Evolutionary conservation across 2,329 filamentous ascomycete genomes (phyloP).

Genomic region (Exophiala sp.): DNA sequence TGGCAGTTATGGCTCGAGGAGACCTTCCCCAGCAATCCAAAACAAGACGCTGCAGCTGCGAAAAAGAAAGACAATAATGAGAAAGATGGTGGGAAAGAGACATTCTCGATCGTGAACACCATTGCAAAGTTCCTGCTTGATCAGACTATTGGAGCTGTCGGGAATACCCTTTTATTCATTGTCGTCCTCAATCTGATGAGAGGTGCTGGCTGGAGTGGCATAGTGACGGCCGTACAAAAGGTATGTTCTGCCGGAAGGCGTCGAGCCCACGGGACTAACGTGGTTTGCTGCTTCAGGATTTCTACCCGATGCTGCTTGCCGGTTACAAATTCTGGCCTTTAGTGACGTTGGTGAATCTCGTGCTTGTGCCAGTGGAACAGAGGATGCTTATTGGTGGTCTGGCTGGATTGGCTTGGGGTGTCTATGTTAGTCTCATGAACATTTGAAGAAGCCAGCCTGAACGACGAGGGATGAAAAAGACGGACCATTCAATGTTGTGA

Average conservation of each 20-base stretch:
- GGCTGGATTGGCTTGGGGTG: slow-evolving; percentile 38
- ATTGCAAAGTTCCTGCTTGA: slow-evolving; percentile 46
- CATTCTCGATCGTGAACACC: slow-evolving; percentile 26
- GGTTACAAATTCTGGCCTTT: slow-evolving; percentile 41
- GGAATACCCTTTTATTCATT: slow-evolving; percentile 57
- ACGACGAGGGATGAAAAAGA: too few species aligned
- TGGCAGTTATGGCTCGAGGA: slow-evolving; percentile 81
- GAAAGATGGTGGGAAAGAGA: slow-evolving; percentile 12
- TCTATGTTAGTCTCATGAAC: slow-evolving; percentile 51
- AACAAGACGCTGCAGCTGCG: slow-evolving; percentile 35
- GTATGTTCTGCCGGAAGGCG: slow-evolving; percentile 33
- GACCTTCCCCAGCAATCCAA: slow-evolving; percentile 59
- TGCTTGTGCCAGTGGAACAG: slow-evolving; percentile 36
- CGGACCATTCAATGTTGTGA: too few species aligned
- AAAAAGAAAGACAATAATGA: slow-evolving; percentile 52
- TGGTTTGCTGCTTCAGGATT: slow-evolving; percentile 11
- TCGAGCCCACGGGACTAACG: slow-evolving; percentile 37
- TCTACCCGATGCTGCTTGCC: slow-evolving; percentile 33
- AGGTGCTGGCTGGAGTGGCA: slow-evolving; percentile 33
- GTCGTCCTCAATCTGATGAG: slow-evolving; percentile 53
- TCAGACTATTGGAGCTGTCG: slow-evolving; percentile 54
- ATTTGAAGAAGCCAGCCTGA: not conserved
- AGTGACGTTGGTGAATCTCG: slow-evolving; percentile 38
- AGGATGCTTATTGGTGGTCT: slow-evolving; percentile 36
- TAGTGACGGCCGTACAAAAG: slow-evolving; percentile 33